phyloP scores from a whole-genome alignment of 257 asterid species.

The Jacaranda mimosifolia region DNA sequence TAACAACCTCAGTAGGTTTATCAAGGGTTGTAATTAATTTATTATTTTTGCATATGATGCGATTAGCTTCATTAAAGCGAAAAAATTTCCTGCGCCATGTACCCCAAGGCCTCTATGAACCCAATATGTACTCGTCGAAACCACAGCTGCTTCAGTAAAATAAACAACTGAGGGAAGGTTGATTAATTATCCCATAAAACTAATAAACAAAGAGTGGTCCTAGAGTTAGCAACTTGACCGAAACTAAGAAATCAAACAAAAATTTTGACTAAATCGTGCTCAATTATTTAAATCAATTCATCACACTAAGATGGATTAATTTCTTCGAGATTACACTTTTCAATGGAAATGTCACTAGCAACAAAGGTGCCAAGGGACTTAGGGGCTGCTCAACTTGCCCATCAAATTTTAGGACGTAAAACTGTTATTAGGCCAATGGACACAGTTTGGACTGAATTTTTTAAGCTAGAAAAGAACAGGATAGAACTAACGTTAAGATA shows the following conservation, averaged over 20 bases:
- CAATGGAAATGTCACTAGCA: not conserved
- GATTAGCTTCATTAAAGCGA: too few relatives aligned
- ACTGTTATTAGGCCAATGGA: not conserved
- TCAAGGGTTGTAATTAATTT: too few relatives aligned
- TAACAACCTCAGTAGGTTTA: too few relatives aligned
- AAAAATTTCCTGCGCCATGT: too few relatives aligned
- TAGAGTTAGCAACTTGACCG: too few relatives aligned
- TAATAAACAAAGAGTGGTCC: too few relatives aligned
- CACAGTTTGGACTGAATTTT: not conserved
- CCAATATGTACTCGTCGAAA: too few relatives aligned
- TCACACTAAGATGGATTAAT: not conserved
- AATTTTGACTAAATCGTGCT: not conserved
- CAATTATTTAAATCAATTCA: not conserved
- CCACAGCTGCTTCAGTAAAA: not conserved
- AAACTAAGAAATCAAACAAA: not conserved
- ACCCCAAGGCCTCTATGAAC: too few relatives aligned
- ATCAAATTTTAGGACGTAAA: not conserved
- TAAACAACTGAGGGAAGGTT: not conserved
- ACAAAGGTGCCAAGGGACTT: not conserved
- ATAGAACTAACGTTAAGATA: not conserved
- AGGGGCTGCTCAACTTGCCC: not conserved
- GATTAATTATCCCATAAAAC: not conserved
- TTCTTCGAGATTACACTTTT: not conserved
- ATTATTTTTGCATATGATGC: too few relatives aligned
- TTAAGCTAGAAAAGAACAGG: not conserved